A percentile compares a stretch with the other conserved stretches of the same genome.
These are phyloP conservation scores for Boletus rex-veris DNA, from an alignment of 768 basidiomycete species.

Conservation along the genomic window DNA sequence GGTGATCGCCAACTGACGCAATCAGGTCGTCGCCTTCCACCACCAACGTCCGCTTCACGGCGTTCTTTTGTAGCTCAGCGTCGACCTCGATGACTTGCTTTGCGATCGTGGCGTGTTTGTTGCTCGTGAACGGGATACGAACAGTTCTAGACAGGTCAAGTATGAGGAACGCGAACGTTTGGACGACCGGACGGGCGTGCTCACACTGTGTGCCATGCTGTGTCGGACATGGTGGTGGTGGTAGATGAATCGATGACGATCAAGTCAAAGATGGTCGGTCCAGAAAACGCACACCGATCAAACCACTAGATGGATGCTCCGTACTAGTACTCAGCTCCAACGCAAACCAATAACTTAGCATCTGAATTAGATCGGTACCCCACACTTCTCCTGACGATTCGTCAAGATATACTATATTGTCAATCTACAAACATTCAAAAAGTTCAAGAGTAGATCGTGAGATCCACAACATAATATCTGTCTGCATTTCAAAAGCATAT, in stretches of 20 bases:
- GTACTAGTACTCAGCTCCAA: not conserved
- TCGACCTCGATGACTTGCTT: slow-evolving; percentile 86
- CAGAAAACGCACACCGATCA: not conserved
- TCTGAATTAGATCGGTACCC: no score
- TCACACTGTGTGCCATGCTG: slow-evolving; percentile 56
- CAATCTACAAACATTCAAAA: not conserved
- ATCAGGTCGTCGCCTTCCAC: slow-evolving; percentile 68
- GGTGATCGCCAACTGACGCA: slow-evolving; percentile 52
- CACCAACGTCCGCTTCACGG: slow-evolving; percentile 67
- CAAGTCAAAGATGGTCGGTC: not conserved
- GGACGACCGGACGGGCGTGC: slow-evolving; percentile 6
- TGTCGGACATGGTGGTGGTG: slow-evolving; percentile 24
- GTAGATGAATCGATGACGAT: not conserved
- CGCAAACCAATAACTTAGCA: not conserved
- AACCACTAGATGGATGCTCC: not conserved
- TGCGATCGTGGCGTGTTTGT: slow-evolving; percentile 75
- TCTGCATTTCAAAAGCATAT: no score
- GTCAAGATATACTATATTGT: not conserved
- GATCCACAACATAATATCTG: not conserved
- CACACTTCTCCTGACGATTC: no score
- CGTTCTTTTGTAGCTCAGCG: slow-evolving; percentile 74
- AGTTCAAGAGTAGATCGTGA: not conserved
- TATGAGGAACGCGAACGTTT: not conserved
- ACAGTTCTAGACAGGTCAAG: slow-evolving; percentile 47
- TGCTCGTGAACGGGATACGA: slow-evolving; percentile 72